Percentiles rank a stretch among this genome's conserved stretches.
Conservation (phyloP, 176 grass and related monocot genomes). For the Aegilops longissima region DNA sequence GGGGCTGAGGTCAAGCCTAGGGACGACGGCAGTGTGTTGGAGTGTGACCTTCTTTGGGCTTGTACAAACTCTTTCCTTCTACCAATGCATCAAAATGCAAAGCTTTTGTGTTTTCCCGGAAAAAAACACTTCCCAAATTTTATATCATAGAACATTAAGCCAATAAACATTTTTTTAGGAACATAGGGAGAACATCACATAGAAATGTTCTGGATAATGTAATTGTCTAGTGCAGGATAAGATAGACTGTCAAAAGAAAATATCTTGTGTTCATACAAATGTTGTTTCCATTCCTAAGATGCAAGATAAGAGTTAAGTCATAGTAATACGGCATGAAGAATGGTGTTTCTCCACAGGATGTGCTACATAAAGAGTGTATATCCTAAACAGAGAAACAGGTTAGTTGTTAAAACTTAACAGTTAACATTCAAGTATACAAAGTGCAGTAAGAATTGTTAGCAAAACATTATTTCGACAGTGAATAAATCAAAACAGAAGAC, state of each 20-base stretch:
- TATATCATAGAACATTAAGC: neutral
- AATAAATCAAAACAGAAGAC: slow-evolving; percentile 30
- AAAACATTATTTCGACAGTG: neutral
- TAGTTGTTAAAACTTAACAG: neutral
- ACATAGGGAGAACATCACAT: neutral
- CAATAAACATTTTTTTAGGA: neutral
- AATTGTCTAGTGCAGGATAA: neutral
- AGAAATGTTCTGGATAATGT: neutral
- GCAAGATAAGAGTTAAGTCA: neutral
- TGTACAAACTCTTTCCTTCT: no score
- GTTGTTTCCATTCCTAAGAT: neutral
- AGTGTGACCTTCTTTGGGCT: no score
- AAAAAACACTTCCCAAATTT: neutral
- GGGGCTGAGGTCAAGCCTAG: no score
- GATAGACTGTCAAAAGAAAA: neutral
- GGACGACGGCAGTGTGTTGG: no score
- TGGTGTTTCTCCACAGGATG: neutral
- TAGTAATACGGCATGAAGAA: no score
- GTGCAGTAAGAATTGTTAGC: neutral
- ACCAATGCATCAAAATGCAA: no score
- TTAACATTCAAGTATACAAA: neutral
- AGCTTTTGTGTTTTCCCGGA: no score
- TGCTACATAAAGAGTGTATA: neutral
- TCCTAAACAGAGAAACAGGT: neutral
- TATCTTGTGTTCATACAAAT: neutral